A percentile compares a stretch with the other conserved stretches of the same genome.
Conservation (phyloP, 345 rosid species). For the Citrus sinensis region DVS_A1.0 CM039166.1:17309001-17309500, state of each 20-base stretch:
- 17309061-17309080: too few relatives aligned
- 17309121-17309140: background rate
- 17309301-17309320: background rate
- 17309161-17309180: background rate
- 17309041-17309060: background rate
- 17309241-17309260: background rate
- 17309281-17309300: background rate
- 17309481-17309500: constrained; percentile 45
- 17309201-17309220: too few relatives aligned
- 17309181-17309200: background rate
- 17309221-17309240: background rate
- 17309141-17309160: background rate
- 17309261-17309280: background rate
- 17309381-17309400: background rate
- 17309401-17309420: constrained; percentile 37
- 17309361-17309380: too few relatives aligned
- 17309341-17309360: background rate
- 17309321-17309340: background rate
- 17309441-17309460: constrained; percentile 60
- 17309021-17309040: background rate
- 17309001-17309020: too few relatives aligned
- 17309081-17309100: background rate
- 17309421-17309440: constrained; percentile 76
- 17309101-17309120: background rate
- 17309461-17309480: constrained; percentile 39